Conservation (phyloP, 2,329 filamentous ascomycete genomes). For the Colletotrichum costaricense region DNA sequence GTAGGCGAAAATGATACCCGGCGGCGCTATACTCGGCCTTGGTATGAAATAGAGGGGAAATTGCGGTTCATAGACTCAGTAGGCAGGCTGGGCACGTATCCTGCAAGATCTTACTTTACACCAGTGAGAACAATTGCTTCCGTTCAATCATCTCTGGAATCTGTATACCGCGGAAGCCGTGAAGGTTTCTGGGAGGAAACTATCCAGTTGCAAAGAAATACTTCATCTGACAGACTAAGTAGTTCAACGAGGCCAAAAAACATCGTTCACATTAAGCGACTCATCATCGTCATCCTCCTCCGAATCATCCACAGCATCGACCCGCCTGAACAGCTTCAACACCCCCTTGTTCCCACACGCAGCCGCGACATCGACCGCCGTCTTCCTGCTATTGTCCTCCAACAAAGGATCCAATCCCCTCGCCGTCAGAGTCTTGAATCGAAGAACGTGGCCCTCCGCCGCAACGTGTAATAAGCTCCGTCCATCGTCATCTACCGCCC, state of each 20-base stretch:
- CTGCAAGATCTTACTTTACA: no score
- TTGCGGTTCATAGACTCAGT: no score
- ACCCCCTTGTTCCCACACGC: constrained; percentile 42
- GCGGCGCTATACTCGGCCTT: neutral
- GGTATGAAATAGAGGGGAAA: neutral
- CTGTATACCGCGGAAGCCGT: neutral
- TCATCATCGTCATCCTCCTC: neutral
- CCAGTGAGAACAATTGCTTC: no score
- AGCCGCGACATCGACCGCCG: constrained; percentile 48
- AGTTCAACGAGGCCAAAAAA: neutral
- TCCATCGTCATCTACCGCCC: constrained; percentile 40
- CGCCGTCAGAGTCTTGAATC: constrained; percentile 42
- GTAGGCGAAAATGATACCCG: no score
- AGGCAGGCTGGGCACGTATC: no score
- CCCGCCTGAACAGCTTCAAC: constrained; percentile 43
- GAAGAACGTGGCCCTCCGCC: constrained; percentile 30
- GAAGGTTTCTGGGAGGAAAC: neutral
- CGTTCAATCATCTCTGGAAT: no score
- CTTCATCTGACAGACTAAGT: no score
- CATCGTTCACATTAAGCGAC: neutral
- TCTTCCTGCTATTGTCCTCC: constrained; percentile 44
- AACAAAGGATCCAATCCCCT: constrained; percentile 43
- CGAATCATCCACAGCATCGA: neutral
- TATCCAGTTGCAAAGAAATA: no score
- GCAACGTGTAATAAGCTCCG: constrained; percentile 45